These are phyloP conservation scores for Saturnispora sekii DNA, from an alignment of 805 yeast genomes.

Conservation along the genomic window DNA sequence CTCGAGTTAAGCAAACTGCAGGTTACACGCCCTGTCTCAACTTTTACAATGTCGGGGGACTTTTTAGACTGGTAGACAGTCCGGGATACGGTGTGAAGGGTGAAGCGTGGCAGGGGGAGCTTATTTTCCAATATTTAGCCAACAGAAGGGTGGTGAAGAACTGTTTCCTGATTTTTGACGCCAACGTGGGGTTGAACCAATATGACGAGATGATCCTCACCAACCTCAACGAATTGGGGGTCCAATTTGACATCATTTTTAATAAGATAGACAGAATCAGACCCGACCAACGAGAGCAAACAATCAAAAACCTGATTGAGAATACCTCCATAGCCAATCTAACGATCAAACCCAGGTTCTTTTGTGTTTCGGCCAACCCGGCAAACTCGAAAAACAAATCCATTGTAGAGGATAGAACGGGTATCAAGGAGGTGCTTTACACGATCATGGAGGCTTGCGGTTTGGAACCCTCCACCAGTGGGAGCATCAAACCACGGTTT, in stretches of 20 bases:
- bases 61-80: constrained; percentile 63
- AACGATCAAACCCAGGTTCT: constrained; percentile 31
- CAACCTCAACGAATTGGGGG: constrained; percentile 42
- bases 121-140: constrained; percentile 53
- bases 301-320: constrained; percentile 31
- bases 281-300: constrained; percentile 22
- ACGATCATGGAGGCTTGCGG: constrained; percentile 49
- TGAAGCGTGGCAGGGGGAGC: constrained; percentile 53
- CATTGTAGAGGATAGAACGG: constrained; percentile 30
- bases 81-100: constrained; percentile 89
- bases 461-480: constrained; percentile 12
- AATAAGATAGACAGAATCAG: constrained; percentile 63
- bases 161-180: constrained; percentile 54
- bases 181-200: constrained; percentile 46
- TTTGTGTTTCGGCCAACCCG: constrained; percentile 43
- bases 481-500: constrained; percentile 7
- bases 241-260: constrained; percentile 64
- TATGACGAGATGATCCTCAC: constrained; percentile 48
- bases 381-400: constrained; percentile 27
- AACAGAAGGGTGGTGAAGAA: constrained; percentile 44
- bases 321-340: constrained; percentile 31
- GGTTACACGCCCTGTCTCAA: constrained; percentile 54
- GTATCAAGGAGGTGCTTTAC: constrained; percentile 42
- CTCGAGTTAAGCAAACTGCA: constrained; percentile 30
- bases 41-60: constrained; percentile 57